Evolutionary conservation across 768 basidiomycete species (phyloP).

Genomic region (Leccinum pellstonianum): DNA sequence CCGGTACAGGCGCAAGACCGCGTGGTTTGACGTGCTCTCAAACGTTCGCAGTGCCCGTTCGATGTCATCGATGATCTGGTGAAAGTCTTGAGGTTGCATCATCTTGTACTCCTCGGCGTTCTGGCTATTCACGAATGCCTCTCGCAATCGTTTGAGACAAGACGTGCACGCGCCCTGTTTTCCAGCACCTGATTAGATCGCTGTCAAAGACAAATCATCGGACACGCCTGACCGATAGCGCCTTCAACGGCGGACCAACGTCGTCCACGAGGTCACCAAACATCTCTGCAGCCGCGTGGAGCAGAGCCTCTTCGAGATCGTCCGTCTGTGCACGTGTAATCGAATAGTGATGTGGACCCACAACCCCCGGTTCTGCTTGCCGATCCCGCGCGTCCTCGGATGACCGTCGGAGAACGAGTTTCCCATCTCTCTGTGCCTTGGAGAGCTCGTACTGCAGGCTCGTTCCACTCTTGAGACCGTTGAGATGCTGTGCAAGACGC

Average conservation of each 20-base stretch:
- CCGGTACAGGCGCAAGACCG: slow-evolving; percentile 73
- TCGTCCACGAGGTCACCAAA: slow-evolving; percentile 82
- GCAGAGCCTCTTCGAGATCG: slow-evolving; percentile 40
- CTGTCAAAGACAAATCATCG: background rate
- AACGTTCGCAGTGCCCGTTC: slow-evolving; percentile 70
- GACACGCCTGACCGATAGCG: slow-evolving; percentile 56
- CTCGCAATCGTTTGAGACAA: slow-evolving; percentile 61
- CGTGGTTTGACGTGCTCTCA: slow-evolving; percentile 82
- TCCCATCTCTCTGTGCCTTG: slow-evolving; percentile 52
- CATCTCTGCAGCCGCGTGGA: slow-evolving; percentile 61
- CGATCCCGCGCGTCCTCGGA: slow-evolving; percentile 17
- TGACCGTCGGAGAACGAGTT: slow-evolving; percentile 33
- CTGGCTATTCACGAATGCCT: slow-evolving; percentile 54
- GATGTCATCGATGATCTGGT: slow-evolving; percentile 61
- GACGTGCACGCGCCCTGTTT: slow-evolving; percentile 56
- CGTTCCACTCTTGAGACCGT: slow-evolving; percentile 82
- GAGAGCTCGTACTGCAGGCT: slow-evolving; percentile 81
- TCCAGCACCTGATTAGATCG: slow-evolving; percentile 7
- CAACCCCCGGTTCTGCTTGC: slow-evolving; percentile 12
- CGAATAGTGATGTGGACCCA: slow-evolving; percentile 29
- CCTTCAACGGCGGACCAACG: slow-evolving; percentile 72
- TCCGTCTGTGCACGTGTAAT: slow-evolving; percentile 35
- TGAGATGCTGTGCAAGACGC: slow-evolving; percentile 90
- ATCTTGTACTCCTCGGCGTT: slow-evolving; percentile 32
- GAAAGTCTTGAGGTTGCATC: slow-evolving; percentile 59